Evolutionary conservation across 2,329 filamentous ascomycete species (phyloP), one percentile per base, ranked within the genome.

Genomic region (Elsinoe perseae): DNA sequence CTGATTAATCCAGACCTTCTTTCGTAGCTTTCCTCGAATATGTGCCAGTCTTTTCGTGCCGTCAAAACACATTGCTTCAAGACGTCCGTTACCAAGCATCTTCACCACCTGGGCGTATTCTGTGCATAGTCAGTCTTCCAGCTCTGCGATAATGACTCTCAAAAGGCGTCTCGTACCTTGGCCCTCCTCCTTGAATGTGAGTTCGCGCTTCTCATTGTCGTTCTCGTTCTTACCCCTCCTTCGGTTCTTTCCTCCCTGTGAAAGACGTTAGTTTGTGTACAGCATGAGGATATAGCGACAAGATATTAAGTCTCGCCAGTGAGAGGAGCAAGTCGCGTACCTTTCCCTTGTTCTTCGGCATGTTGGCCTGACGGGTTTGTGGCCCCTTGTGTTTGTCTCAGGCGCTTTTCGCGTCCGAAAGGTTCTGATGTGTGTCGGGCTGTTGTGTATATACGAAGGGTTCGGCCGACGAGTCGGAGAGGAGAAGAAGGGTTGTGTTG

Each of bases 301-400:
- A 57, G 48, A 38, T 48, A 34, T 23, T 36, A 14, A 43, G 25
- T 44, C n/a, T 44, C 38, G 27, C 40, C 57, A 38, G 40, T 58
- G 50, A 61, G 59, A 10, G 32, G 46, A 46, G 27, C 56, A 21
- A 42, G n/a, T 50, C 16, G 69, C 81, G 71, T 80, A 95, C 90
- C 79, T 95, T 96, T 91, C 91, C 91, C 85, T 96, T 96, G 75
- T 96, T 96, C 89, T 96, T 96, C 70, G 91, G 91, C 91, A 96
- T 96, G 61, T 75, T 84, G 75, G 52, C 64, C 56, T 59, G 61
- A 61, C 56, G 50, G 44, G 59, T 58, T 55, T 50, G 23, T 56
- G 46, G 40, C 34, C 43, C 25, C 34, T 23, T 21, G 21, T 46
- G 23, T 30, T 44, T 57, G 56, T 48, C 54, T 61, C 12, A 50